Base-by-base conservation (phyloP, 139 green algal genomes). In the Penium margaritaceum region DNA sequence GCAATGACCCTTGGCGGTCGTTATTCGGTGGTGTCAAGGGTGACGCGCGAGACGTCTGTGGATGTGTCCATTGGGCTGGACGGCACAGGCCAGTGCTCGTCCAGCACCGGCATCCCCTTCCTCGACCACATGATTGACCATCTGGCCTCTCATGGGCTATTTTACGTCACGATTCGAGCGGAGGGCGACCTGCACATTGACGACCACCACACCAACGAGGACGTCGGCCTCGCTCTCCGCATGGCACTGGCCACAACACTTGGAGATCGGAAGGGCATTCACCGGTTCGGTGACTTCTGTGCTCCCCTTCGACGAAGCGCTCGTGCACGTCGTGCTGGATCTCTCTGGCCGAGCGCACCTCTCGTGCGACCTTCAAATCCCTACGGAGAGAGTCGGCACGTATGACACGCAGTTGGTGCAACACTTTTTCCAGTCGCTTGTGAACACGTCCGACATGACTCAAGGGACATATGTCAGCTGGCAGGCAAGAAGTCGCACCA, bases 171-270 rank as follows among this genome's bases (percentile, higher is more conserved):
- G 2, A 47, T 98, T 0, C 84, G 79, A 2, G 75, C 75, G 0
- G 76, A 84, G 34, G 94, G 94, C 3, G 94, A 99, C 79, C 92
- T 87, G 1, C 95, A 90, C 88, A 98, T 99, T 65, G 94, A 99
- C 77, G 94, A 99, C 81, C 94, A 99, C 81, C 94, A 99, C 90
- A 98, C 94, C 24, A 92, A 93, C 60, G 94, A 99, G 74, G 94
- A 99, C 77, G 92, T 98, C 32, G 83, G 71, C 0, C 76, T 91
- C 30, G n/a, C 84, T 2, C 63, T 91, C 39, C 86, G 87, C n/a
- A 76, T 75, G n/a, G 72, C 47, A 17, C 81, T 89, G 44, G 68
- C 75, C 1, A 79, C 95, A 67, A 93, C 93, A 0, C 84, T 98
- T 37, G 92, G 92, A 0, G 91, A 97, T 76, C 75, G 93, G 2